phyloP scores from a whole-genome alignment of 139 green algal species.

The Astrephomene gubernaculifera region DNA sequence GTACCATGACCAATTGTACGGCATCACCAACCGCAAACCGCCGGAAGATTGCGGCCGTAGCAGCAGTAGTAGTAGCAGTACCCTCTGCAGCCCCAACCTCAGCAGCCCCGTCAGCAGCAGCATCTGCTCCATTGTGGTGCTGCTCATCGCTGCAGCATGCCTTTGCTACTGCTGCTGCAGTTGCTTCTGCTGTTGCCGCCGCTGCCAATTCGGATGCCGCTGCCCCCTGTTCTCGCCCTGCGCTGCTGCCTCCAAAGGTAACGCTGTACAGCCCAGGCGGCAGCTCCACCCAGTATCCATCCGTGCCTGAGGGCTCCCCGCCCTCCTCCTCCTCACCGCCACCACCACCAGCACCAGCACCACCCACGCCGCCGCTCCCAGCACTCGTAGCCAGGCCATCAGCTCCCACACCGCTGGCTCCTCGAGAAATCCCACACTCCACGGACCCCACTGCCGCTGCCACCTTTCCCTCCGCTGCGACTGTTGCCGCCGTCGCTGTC shows the following conservation, averaged over 20 bases:
- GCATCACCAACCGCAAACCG: not conserved
- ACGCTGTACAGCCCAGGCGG: conserved; percentile 37
- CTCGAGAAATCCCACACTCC: no score
- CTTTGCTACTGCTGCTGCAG: no score
- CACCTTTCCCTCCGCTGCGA: no score
- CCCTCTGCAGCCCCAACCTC: no score
- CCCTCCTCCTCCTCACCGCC: not conserved
- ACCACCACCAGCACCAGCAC: not conserved
- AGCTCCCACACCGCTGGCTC: no score
- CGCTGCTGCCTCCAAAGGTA: not conserved
- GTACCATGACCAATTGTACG: not conserved
- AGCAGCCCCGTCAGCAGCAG: not conserved
- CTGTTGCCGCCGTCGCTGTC: no score
- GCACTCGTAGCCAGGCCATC: not conserved
- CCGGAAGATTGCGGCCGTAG: not conserved
- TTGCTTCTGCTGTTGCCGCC: no score
- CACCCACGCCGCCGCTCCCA: not conserved
- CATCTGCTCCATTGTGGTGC: not conserved
- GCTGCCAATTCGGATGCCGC: no score
- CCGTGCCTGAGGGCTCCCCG: not conserved
- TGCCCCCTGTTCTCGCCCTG: no score
- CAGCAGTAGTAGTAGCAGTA: no score
- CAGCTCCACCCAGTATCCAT: conserved; percentile 36
- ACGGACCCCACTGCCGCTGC: no score
- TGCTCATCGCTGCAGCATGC: no score